A percentile compares a stretch with the other conserved stretches of the same genome.
phyloP scores from a whole-genome alignment of 345 rosid genomes.

The Odontarrhena argentea region DNA sequence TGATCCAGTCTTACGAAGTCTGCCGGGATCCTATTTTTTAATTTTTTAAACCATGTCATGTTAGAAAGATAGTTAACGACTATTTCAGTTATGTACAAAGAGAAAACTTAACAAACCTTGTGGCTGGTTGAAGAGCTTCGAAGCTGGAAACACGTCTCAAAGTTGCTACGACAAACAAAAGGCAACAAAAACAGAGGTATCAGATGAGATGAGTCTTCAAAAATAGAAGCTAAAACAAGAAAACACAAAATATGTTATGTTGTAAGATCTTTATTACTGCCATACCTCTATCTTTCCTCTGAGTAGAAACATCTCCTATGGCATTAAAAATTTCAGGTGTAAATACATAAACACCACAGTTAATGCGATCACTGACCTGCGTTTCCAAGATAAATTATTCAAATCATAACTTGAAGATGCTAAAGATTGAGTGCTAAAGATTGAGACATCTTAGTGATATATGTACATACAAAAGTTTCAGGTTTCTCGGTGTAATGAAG shows the following conservation, averaged over 20 bases:
- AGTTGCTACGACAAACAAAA: constrained; percentile 55
- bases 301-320: constrained; percentile 67
- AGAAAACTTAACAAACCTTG: constrained; percentile 50
- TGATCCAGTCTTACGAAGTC: constrained; percentile 91
- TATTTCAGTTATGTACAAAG: not conserved
- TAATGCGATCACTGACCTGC: constrained; percentile 91
- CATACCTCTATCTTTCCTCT: constrained; percentile 77
- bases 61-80: constrained; percentile 1
- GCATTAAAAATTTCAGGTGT: constrained; percentile 77
- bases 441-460: constrained; percentile 15
- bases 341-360: constrained; percentile 87
- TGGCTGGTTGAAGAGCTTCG: constrained; percentile 86
- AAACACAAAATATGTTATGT: not conserved
- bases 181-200: constrained; percentile 17
- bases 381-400: constrained; percentile 27
- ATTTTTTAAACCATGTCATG: constrained; percentile 27
- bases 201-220: constrained; percentile 17
- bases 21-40: constrained; percentile 56
- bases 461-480: constrained; percentile 92
- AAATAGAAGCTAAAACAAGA: constrained; percentile 9
- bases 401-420: not conserved
- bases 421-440: not conserved
- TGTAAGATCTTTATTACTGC: constrained; percentile 6
- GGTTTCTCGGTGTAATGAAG: constrained; percentile 97
- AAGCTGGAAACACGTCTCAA: constrained; percentile 86